Base-by-base conservation (phyloP, 148 eudicot genomes). In the Talinum fruticosum region DNA sequence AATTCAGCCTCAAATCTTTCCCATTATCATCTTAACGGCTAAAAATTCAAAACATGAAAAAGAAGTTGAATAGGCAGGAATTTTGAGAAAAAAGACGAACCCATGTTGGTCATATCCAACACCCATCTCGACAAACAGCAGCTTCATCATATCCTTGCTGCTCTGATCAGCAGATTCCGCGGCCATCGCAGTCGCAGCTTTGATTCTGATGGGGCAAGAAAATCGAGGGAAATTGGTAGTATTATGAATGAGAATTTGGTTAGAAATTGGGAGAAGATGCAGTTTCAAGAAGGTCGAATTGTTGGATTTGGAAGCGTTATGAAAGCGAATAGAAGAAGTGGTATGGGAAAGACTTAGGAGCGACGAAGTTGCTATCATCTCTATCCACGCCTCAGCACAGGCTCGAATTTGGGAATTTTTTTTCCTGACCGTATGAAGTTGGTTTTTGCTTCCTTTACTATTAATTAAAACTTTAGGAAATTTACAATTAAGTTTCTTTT, bases 101-200 rank as follows among this genome's bases (percentile, higher is more conserved):
- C 99, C 99, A 73, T 93, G 97, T 83, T 96, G 99, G 80, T 96
- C 93, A 45, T 96, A 93, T 29, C 99, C 99, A 33, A 96, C 99
- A 44, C 99, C 99, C 97, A 96, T 96, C 81, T 96, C 99, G 35
- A 96, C 99, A 71, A 96, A 96, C 69, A 96, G 83, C 72, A 93
- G 92, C 68, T 78, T 91, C 47, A 87, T 87, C 67, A 89, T 87
- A 5, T 77, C 51, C 13, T 68, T 53, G 45, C 49, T 24, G 24
- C 53, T 85, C 36, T 75, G 83, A 38, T 83, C 81, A 61, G 72
- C 37, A 45, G 84, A 82, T 62, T 69, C 72, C 78, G 72, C 71
- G 68, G 87, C 70, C 70, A 78, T 78, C 6, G 28, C 36, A 13
- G 72, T 78, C 16, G 21, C 49, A 21, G 76, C 70, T 66, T 8